Conservation (phyloP, 306 rosid species). For the Astragalus glycyphyllos region DNA sequence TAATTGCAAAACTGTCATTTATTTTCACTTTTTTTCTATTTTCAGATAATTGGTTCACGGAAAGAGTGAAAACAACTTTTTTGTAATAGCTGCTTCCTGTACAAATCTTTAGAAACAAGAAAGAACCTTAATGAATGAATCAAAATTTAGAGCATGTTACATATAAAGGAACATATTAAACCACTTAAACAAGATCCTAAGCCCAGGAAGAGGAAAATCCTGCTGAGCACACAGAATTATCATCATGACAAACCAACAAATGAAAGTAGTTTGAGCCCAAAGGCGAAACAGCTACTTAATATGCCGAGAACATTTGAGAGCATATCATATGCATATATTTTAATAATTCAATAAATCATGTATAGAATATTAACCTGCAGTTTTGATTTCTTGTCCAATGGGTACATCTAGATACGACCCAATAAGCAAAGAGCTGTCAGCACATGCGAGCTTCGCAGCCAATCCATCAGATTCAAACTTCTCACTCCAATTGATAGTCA, state of each 20-base stretch:
- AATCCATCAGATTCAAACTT: slow-evolving; percentile 77
- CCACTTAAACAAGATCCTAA: slow-evolving; percentile 22
- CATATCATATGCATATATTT: slow-evolving; percentile 7
- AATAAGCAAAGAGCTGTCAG: slow-evolving; percentile 67
- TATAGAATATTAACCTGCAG: slow-evolving; percentile 65
- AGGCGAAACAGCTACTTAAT: slow-evolving; percentile 23
- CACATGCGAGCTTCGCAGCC: slow-evolving; percentile 52
- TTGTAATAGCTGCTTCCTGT: no score
- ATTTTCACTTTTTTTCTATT: no score
- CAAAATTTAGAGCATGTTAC: slow-evolving; percentile 33
- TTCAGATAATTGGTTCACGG: no score
- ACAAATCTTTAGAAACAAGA: background rate
- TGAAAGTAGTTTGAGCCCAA: slow-evolving; percentile 31
- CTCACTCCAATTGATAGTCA: slow-evolving; percentile 76
- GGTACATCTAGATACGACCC: slow-evolving; percentile 92
- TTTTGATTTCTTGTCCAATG: slow-evolving; percentile 87
- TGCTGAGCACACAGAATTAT: slow-evolving; percentile 33
- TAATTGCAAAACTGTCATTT: no score
- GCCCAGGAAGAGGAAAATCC: slow-evolving; percentile 24
- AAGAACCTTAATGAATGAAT: slow-evolving; percentile 35
- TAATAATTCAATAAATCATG: slow-evolving; percentile 15
- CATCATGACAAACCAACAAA: slow-evolving; percentile 26
- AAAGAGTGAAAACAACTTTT: no score
- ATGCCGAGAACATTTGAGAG: slow-evolving; percentile 17
- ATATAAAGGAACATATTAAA: slow-evolving; percentile 14